A percentile compares a stretch with the other conserved stretches of the same genome.
Conservation (phyloP, 495 filamentous ascomycete species). For the Glonium stellatum region DNA sequence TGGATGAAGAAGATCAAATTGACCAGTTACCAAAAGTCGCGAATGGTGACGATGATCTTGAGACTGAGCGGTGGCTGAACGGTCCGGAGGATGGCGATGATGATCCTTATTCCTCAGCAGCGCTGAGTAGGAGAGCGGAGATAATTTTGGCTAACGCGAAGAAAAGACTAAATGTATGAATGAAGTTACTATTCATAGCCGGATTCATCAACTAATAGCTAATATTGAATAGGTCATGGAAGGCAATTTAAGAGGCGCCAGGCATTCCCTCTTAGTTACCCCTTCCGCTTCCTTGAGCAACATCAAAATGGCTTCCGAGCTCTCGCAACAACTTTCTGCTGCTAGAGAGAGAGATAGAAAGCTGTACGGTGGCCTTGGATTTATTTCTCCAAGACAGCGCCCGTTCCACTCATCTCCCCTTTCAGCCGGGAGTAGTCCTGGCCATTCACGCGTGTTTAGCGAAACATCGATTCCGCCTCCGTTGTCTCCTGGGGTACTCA, state of each 20-base stretch:
- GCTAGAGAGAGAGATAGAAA: slow-evolving; percentile 18
- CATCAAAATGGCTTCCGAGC: slow-evolving; percentile 17
- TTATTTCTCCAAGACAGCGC: slow-evolving; percentile 15
- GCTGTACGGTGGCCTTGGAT: slow-evolving; percentile 22
- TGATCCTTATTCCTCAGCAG: slow-evolving; percentile 58
- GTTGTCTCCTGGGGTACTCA: slow-evolving; percentile 12
- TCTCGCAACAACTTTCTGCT: slow-evolving; percentile 22
- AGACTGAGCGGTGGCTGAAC: slow-evolving; percentile 29
- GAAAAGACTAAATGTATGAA: slow-evolving; percentile 71
- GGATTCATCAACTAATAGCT: slow-evolving; percentile 4
- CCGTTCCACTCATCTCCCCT: slow-evolving; percentile 22
- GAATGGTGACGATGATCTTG: slow-evolving; percentile 23
- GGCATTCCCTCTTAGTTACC: slow-evolving; percentile 51
- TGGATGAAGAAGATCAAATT: slow-evolving; percentile 22
- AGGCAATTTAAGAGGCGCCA: slow-evolving; percentile 73
- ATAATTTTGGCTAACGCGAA: slow-evolving; percentile 88
- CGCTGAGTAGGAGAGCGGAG: slow-evolving; percentile 76
- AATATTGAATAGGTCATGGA: slow-evolving; percentile 69
- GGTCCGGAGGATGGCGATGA: slow-evolving; percentile 30
- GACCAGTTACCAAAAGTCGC: slow-evolving; percentile 15
- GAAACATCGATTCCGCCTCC: slow-evolving; percentile 29
- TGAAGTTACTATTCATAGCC: background rate
- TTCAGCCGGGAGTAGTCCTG: slow-evolving; percentile 20
- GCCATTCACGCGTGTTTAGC: slow-evolving; percentile 31
- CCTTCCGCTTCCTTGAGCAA: slow-evolving; percentile 23